A percentile compares a stretch with the other conserved stretches of the same genome.
Evolutionary conservation across 2,329 filamentous ascomycete genomes (phyloP).

Genomic region (Fusarium gaditjirri): DNA sequence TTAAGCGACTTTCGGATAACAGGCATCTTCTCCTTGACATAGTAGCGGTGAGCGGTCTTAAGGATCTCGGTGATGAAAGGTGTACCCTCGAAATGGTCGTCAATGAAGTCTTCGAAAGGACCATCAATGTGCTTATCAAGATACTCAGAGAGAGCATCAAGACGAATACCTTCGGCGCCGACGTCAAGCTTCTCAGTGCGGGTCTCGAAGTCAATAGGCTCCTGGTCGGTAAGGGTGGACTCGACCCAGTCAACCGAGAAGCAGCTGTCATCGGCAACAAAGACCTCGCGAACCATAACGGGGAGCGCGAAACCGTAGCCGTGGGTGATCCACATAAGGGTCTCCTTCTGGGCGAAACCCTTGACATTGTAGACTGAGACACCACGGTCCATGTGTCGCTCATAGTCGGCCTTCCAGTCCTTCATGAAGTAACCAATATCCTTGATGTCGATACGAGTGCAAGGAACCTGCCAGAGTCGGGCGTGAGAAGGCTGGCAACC

Average conservation of each 20-base stretch:
- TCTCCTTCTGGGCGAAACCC: constrained; percentile 76
- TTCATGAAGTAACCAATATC: constrained; percentile 99
- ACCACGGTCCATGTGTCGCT: constrained; percentile 85
- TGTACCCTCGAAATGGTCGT: constrained; percentile 96
- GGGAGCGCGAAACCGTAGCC: constrained; percentile 94
- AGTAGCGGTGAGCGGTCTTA: constrained; percentile 95
- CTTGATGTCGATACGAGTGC: constrained; percentile 98
- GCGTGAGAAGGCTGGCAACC: constrained; percentile 97
- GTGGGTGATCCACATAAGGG: constrained; percentile 90
- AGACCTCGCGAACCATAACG: constrained; percentile 93
- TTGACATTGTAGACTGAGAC: constrained; percentile 97
- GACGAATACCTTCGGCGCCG: constrained; percentile 87
- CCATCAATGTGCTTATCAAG: constrained; percentile 94
- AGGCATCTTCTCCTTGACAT: constrained; percentile 85
- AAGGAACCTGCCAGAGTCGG: constrained; percentile 95
- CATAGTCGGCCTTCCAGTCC: constrained; percentile 98
- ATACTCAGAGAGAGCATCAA: constrained; percentile 85
- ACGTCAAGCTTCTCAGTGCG: constrained; percentile 90
- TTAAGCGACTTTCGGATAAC: constrained; percentile 96
- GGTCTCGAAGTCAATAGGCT: constrained; percentile 84
- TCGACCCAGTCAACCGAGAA: constrained; percentile 96
- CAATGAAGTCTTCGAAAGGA: constrained; percentile 91
- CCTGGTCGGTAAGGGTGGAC: constrained; percentile 72
- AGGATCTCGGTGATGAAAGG: constrained; percentile 95
- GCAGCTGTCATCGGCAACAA: constrained; percentile 89